These are phyloP conservation scores for Chlamydomonas reinhardtii DNA, from an alignment of 163 green algal genomes.

Conservation along the genomic window DNA sequence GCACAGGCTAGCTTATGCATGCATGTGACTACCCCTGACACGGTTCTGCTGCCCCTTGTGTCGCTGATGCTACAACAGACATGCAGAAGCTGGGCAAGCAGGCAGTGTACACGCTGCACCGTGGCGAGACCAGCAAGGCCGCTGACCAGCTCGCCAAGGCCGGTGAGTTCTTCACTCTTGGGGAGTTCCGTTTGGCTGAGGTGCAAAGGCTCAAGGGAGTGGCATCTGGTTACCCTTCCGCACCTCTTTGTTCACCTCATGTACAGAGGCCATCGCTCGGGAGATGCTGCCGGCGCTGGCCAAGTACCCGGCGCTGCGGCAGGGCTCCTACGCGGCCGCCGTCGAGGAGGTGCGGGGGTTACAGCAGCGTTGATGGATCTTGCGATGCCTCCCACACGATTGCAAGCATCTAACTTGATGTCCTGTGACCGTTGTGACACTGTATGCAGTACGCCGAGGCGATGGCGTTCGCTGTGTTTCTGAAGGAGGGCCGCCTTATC, in stretches of 20 bases:
- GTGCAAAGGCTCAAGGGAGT: too few species aligned
- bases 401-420: too few species aligned
- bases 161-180: slow-evolving; percentile 5
- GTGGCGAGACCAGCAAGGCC: slow-evolving; percentile 68
- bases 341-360: slow-evolving; percentile 74
- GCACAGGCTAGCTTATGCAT: neutral
- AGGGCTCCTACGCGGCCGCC: slow-evolving; percentile 71
- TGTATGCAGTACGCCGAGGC: slow-evolving; percentile 80
- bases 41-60: too few species aligned
- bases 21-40: too few species aligned
- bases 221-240: too few species aligned
- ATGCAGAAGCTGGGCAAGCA: slow-evolving; percentile 85
- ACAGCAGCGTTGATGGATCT: too few species aligned
- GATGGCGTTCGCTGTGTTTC: slow-evolving; percentile 69
- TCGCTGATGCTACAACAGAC: slow-evolving; percentile 54
- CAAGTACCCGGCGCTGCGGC: slow-evolving; percentile 69
- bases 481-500: slow-evolving; percentile 71
- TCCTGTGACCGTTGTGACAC: neutral
- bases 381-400: too few species aligned
- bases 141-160: slow-evolving; percentile 61
- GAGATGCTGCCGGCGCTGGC: slow-evolving; percentile 78
- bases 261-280: slow-evolving; percentile 61
- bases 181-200: too few species aligned
- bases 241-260: too few species aligned
- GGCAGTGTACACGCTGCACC: slow-evolving; percentile 86